These are phyloP conservation scores for Phytophthora pini DNA, from an alignment of 352 stramenopile genomes.

Conservation along the genomic window DNA sequence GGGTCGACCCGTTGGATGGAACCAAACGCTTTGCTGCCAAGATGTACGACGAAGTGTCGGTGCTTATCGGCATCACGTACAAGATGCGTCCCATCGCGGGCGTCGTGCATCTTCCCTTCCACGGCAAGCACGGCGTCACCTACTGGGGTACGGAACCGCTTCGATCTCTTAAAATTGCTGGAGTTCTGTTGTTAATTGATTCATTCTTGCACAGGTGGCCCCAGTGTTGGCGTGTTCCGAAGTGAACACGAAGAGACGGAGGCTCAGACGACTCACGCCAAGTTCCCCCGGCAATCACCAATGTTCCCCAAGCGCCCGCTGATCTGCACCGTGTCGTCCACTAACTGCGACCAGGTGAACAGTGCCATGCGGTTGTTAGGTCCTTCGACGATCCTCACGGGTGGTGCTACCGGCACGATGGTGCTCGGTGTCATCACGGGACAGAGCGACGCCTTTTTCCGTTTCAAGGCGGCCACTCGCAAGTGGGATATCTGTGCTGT, in stretches of 20 bases:
- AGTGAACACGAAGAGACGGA: constrained; percentile 40
- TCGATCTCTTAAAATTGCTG: not conserved
- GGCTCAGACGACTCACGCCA: constrained; percentile 32
- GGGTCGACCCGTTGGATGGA: constrained; percentile 81
- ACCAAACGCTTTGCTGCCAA: constrained; percentile 82
- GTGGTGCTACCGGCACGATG: constrained; percentile 77
- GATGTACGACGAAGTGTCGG: constrained; percentile 79
- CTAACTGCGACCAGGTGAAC: constrained; percentile 57
- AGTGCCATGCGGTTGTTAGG: constrained; percentile 44
- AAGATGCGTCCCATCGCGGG: constrained; percentile 65
- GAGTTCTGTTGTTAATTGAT: constrained; percentile 9
- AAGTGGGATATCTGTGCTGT: constrained; percentile 85
- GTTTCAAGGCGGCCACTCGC: constrained; percentile 72
- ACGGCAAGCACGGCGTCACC: constrained; percentile 54
- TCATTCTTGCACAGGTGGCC: constrained; percentile 47
- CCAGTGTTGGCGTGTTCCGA: constrained; percentile 58
- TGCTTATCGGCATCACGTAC: constrained; percentile 79
- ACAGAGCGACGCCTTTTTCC: constrained; percentile 70
- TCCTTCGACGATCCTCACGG: constrained; percentile 47
- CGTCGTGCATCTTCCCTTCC: constrained; percentile 80
- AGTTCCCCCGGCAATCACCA: constrained; percentile 27
- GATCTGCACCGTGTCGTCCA: constrained; percentile 65
- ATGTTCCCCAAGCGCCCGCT: constrained; percentile 50
- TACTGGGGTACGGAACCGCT: constrained; percentile 60
- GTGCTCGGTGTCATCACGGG: constrained; percentile 70